These are phyloP conservation scores for Metarhizium guizhouense DNA, from an alignment of 2,329 filamentous ascomycete species.

Conservation along the genomic window DNA sequence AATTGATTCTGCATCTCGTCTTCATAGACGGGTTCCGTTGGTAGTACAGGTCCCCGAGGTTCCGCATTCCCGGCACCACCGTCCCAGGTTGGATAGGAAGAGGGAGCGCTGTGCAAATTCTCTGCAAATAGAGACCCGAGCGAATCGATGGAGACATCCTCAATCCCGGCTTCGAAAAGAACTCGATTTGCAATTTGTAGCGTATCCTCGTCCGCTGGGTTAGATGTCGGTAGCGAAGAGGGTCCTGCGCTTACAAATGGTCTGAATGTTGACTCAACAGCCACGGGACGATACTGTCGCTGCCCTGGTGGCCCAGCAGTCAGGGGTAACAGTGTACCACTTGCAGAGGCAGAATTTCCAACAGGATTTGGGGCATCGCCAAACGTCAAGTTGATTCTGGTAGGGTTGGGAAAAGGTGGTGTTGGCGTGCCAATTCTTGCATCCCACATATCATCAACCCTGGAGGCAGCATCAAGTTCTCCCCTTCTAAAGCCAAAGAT, in stretches of 20 bases:
- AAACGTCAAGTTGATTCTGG: neutral
- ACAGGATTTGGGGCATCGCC: conserved; percentile 1
- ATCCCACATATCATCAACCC: conserved; percentile 1
- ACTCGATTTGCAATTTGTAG: conserved; percentile 14
- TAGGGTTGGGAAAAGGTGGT: neutral
- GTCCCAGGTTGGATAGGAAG: neutral
- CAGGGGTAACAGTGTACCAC: conserved; percentile 39
- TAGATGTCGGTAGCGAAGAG: conserved; percentile 2
- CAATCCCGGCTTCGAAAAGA: conserved; percentile 14
- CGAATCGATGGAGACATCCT: conserved; percentile 5
- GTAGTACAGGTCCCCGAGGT: neutral
- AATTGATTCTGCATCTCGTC: neutral
- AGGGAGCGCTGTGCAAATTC: neutral
- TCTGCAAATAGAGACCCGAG: neutral
- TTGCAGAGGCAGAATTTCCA: conserved; percentile 19
- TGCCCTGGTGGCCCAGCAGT: conserved; percentile 47
- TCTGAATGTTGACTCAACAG: conserved; percentile 30
- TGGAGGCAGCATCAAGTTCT: conserved; percentile 3
- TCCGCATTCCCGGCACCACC: neutral
- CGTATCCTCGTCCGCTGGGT: conserved; percentile 15
- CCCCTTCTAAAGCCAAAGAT: neutral
- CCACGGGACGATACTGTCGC: conserved; percentile 37
- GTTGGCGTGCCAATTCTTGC: conserved; percentile 1
- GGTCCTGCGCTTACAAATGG: conserved; percentile 11
- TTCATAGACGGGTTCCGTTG: neutral